A percentile compares a stretch with the other conserved stretches of the same genome.
Conservation (phyloP, 2,329 filamentous ascomycete species). For the Cercospora sesami region DNA sequence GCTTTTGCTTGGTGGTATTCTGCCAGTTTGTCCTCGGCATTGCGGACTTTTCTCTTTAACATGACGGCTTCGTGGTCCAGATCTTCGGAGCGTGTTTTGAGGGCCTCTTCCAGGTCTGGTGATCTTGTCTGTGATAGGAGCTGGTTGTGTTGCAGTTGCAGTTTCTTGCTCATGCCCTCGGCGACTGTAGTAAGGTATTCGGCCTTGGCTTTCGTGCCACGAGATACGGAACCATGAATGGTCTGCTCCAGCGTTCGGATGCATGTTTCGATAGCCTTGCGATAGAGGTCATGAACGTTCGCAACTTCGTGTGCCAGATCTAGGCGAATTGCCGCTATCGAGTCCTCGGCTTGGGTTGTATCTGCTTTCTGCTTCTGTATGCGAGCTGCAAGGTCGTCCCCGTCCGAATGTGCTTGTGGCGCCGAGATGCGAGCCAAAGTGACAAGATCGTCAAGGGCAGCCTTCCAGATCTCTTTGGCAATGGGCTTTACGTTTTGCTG, state of each 20-base stretch:
- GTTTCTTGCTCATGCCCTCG: conserved; percentile 45
- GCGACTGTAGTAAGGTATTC: conserved; percentile 47
- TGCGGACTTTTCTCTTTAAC: conserved; percentile 37
- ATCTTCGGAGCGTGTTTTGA: conserved; percentile 38
- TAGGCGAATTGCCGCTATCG: conserved; percentile 36
- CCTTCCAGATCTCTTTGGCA: conserved; percentile 38
- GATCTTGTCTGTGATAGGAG: conserved; percentile 31
- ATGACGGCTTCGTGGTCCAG: conserved; percentile 36
- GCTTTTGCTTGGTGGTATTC: conserved; percentile 42
- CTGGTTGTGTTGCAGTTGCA: conserved; percentile 36
- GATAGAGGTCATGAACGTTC: conserved; percentile 41
- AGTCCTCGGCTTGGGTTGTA: conserved; percentile 24
- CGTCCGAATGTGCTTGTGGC: conserved; percentile 14
- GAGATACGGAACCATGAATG: conserved; percentile 47
- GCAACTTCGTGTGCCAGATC: conserved; percentile 40
- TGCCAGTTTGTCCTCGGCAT: conserved; percentile 40
- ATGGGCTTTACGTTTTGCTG: conserved; percentile 41
- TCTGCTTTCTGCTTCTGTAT: conserved; percentile 24
- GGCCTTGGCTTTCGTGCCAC: conserved; percentile 45
- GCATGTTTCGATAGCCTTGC: conserved; percentile 40
- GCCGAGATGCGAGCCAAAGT: conserved; percentile 39
- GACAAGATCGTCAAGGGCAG: conserved; percentile 35
- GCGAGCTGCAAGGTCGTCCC: conserved; percentile 18
- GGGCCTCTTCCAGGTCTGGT: conserved; percentile 30
- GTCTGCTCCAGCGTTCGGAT: conserved; percentile 51